phyloP scores from a whole-genome alignment of 345 rosid species.

The Turnera subulata region DNA sequence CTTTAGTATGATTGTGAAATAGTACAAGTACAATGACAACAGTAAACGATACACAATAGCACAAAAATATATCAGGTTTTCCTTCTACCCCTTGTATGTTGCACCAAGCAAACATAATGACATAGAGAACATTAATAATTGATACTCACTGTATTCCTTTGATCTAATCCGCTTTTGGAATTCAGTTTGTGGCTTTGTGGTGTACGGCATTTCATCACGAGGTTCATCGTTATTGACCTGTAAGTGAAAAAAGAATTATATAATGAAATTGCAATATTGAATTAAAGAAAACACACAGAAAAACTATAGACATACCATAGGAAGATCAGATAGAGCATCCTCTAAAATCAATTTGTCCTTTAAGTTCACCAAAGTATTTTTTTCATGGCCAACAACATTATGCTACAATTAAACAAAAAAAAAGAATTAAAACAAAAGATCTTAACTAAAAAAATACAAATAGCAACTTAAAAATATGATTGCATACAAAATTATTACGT shows the following conservation, averaged over 20 bases:
- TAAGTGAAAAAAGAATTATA: no score
- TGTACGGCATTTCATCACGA: conserved; percentile 47
- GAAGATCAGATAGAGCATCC: conserved; percentile 62
- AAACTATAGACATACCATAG: no score
- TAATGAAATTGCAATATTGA: no score
- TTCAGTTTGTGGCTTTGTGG: conserved; percentile 33
- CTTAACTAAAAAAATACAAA: no score
- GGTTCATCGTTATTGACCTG: conserved; percentile 43
- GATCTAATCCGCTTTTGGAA: conserved; percentile 46
- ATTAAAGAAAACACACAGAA: no score
- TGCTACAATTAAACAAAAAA: conserved; percentile 23
- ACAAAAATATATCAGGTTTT: no score
- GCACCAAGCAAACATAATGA: neutral
- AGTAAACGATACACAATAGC: neutral
- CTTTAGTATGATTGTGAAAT: neutral
- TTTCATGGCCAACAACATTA: conserved; percentile 42
- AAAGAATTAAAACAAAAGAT: neutral
- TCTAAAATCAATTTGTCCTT: conserved; percentile 35
- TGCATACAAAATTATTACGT: no score
- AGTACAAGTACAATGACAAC: neutral
- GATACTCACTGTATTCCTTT: conserved; percentile 30
- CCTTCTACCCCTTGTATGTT: no score
- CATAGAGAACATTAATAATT: neutral
- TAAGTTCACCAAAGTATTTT: conserved; percentile 27
- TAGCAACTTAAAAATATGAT: no score